Percentiles rank a stretch among this genome's conserved stretches.
phyloP scores from a whole-genome alignment of 2,329 filamentous ascomycete genomes.

The Fusarium tanahbumbuense region DNA sequence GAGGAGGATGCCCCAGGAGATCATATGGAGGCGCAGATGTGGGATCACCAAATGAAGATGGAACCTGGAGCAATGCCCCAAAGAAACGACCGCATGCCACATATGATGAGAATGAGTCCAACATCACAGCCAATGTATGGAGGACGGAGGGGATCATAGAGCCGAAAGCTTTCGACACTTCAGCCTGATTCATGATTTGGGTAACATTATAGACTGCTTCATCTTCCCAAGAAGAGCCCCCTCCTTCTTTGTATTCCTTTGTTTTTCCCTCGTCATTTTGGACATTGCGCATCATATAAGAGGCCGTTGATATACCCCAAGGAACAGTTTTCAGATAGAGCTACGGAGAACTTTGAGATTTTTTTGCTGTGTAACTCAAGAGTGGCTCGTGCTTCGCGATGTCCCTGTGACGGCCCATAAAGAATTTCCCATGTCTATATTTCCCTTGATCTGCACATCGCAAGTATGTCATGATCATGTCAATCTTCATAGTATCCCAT shows the following conservation, averaged over 20 bases:
- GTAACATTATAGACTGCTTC: slow-evolving; percentile 48
- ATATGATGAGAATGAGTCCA: slow-evolving; percentile 40
- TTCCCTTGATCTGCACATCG: background rate
- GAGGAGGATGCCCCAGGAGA: slow-evolving; percentile 41
- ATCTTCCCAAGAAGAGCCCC: slow-evolving; percentile 51
- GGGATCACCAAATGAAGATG: slow-evolving; percentile 49
- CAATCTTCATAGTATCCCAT: background rate
- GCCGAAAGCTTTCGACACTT: slow-evolving; percentile 7
- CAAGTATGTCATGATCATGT: background rate
- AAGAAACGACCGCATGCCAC: slow-evolving; percentile 39
- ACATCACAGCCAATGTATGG: slow-evolving; percentile 38
- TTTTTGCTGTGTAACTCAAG: background rate
- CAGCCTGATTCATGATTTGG: slow-evolving; percentile 14
- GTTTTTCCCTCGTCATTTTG: slow-evolving; percentile 11
- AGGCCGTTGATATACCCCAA: slow-evolving; percentile 42
- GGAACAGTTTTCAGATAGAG: slow-evolving; percentile 26
- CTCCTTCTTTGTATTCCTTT: slow-evolving; percentile 36
- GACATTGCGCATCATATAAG: slow-evolving; percentile 28
- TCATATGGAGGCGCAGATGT: slow-evolving; percentile 47
- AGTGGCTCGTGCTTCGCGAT: background rate
- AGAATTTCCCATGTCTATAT: background rate
- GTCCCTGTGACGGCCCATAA: background rate
- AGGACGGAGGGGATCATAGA: slow-evolving; percentile 39
- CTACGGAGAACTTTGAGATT: slow-evolving; percentile 11
- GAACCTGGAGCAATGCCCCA: slow-evolving; percentile 41